These are phyloP conservation scores for Oryza punctata DNA, from an alignment of 176 grass and related monocot genomes.

Conservation along the genomic window DNA sequence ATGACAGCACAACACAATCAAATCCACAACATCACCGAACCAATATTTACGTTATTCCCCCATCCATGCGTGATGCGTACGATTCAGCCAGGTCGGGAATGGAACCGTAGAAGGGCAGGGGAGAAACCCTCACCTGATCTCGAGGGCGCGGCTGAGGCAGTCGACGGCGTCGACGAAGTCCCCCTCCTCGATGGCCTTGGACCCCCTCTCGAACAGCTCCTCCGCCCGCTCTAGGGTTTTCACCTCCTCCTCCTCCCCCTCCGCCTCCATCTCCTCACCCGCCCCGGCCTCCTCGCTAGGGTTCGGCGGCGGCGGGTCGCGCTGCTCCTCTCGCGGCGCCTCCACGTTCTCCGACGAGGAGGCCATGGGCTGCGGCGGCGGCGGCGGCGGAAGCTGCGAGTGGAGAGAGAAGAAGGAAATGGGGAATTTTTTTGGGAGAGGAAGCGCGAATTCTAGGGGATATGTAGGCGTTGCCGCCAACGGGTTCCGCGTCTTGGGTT, in stretches of 20 bases:
- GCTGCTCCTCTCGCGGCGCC: background rate
- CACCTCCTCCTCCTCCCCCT: conserved; percentile 28
- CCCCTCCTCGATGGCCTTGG: conserved; percentile 86
- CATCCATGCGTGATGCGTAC: background rate
- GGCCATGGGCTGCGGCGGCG: conserved; percentile 31
- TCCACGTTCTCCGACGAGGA: conserved; percentile 33
- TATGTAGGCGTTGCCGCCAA: background rate
- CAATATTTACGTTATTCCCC: too few relatives aligned
- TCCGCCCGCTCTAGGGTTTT: conserved; percentile 76
- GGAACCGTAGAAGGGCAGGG: background rate
- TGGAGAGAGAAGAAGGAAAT: background rate
- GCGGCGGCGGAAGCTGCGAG: conserved; percentile 1
- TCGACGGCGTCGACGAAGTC: conserved; percentile 79
- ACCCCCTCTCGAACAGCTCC: conserved; percentile 71
- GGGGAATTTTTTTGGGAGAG: conserved; percentile 7
- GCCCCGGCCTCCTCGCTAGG: conserved; percentile 24
- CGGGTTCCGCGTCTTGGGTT: background rate
- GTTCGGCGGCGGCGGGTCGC: conserved; percentile 7
- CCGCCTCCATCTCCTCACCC: background rate
- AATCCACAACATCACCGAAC: background rate
- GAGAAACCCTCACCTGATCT: conserved; percentile 78
- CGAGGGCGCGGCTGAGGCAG: conserved; percentile 86
- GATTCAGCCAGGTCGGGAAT: background rate
- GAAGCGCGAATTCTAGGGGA: conserved; percentile 10
- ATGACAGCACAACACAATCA: background rate